Conservation (phyloP, 805 yeast species). For the Osmozyma mogii region DNA sequence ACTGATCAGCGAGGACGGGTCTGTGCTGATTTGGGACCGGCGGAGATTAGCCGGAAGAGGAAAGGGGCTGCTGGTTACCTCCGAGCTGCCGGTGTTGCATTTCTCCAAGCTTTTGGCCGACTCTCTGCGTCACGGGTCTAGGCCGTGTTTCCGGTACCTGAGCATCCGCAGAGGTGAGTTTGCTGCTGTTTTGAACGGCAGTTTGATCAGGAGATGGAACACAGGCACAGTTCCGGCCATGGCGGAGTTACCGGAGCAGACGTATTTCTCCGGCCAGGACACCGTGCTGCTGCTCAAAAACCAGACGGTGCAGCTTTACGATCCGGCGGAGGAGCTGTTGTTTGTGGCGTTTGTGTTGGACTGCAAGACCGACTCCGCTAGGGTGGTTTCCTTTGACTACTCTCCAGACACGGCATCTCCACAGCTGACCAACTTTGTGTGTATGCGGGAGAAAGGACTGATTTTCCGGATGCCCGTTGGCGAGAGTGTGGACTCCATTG, state of each 20-base stretch:
- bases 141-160: slow-evolving; percentile 65
- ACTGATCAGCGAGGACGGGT: slow-evolving; percentile 76
- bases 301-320: slow-evolving; percentile 30
- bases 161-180: slow-evolving; percentile 61
- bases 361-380: slow-evolving; percentile 65
- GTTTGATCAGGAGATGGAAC: slow-evolving; percentile 72
- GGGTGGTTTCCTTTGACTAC: slow-evolving; percentile 82
- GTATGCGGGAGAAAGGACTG: slow-evolving; percentile 88
- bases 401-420: slow-evolving; percentile 43
- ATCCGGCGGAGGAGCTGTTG: slow-evolving; percentile 44
- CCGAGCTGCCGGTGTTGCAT: slow-evolving; percentile 50
- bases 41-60: slow-evolving; percentile 38
- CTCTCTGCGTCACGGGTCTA: slow-evolving; percentile 45
- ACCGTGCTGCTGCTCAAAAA: slow-evolving; percentile 19
- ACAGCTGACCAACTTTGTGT: slow-evolving; percentile 61
- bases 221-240: slow-evolving; percentile 48
- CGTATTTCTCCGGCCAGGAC: slow-evolving; percentile 7
- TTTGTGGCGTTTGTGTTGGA: slow-evolving; percentile 75
- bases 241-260: slow-evolving; percentile 3
- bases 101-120: slow-evolving; percentile 59
- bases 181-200: slow-evolving; percentile 73
- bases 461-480: slow-evolving; percentile 70
- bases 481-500: slow-evolving; percentile 56
- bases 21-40: slow-evolving; percentile 76
- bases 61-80: slow-evolving; percentile 15